phyloP scores from a whole-genome alignment of 306 rosid genomes.

The Medicago truncatula region DNA sequence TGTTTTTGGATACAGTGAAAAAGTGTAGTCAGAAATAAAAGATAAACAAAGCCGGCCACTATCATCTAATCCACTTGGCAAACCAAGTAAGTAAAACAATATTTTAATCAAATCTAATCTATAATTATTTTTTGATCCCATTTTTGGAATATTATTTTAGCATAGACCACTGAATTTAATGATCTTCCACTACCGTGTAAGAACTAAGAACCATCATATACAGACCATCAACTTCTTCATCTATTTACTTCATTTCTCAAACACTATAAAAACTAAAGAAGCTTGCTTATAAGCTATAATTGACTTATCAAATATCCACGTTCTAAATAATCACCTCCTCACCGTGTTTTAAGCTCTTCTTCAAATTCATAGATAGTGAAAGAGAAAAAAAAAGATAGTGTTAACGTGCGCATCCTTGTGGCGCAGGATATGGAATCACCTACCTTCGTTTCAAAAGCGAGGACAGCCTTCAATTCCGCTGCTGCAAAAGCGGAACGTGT shows the following conservation, averaged over 20 bases:
- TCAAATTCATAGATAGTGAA: neutral
- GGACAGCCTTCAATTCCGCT: constrained; percentile 94
- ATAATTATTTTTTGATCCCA: neutral
- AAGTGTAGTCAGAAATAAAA: too few relatives aligned
- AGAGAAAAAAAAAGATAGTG: neutral
- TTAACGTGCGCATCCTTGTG: constrained; percentile 43
- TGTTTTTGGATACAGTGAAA: too few relatives aligned
- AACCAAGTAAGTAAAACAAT: too few relatives aligned
- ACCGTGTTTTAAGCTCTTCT: neutral
- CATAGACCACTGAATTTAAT: constrained; percentile 18
- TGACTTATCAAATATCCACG: neutral
- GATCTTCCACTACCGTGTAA: constrained; percentile 43
- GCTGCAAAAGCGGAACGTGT: constrained; percentile 99
- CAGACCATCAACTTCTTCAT: neutral
- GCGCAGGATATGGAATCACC: constrained; percentile 74
- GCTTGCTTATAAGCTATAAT: neutral
- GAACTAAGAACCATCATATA: constrained; percentile 23
- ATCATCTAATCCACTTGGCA: too few relatives aligned
- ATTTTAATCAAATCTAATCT: too few relatives aligned
- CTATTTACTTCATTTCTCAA: neutral
- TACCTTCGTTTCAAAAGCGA: constrained; percentile 90
- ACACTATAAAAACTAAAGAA: constrained; percentile 16
- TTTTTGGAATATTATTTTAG: constrained; percentile 12
- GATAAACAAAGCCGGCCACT: too few relatives aligned
- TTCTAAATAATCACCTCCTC: neutral